Evolutionary conservation across 2,329 filamentous ascomycete genomes (phyloP), one percentile per base, ranked within the genome.

Genomic region (Nakataea oryzae): DNA sequence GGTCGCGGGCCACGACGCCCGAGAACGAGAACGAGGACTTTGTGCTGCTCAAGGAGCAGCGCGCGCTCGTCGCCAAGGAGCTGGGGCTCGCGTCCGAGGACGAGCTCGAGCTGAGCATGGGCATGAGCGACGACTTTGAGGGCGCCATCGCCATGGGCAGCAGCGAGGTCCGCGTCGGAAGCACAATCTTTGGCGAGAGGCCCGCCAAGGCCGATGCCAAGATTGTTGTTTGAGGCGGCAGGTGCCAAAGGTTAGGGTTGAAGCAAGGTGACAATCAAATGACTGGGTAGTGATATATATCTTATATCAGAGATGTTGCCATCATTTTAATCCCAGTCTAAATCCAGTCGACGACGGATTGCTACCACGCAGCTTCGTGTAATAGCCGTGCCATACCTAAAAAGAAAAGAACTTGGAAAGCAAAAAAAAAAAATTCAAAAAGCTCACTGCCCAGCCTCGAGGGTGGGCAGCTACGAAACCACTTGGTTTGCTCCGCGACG

Each of bases 61-160:
- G 90, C 62, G 89, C 96, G 72, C 74, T 84, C 17, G 85, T 97
- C 2, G 83, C 81, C 2, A 70, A 76, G 70, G 87, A 86, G 67
- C 70, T 93, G 60, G 84, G 79, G 0, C 67, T 85, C 54, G 72
- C 78, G 21, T 29, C 29, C 47, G 72, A 79, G 21, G 75, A 78
- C n/a, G 80, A 81, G 64, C 72, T 97, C 69, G 92, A 97, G 78
- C 74, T 97, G 75, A 97, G 93, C 75, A 99, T 99, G 93, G 93
- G 93, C 8, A 99, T 99, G 95, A 97, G 92, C 72, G 86, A 91
- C 70, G 95, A 99, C 74, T 99, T 93, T 73, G 93, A 96, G 78
- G 89, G 88, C 9, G 95, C 95, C 0, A 87, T 97, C 70, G 76
- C 75, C 14, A 78, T 91, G 78, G 95, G 95, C 0, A 97, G 93